Evolutionary conservation across 2,329 filamentous ascomycete genomes (phyloP), one percentile per base, ranked within the genome.

Genomic region (Lachnellula suecica): DNA sequence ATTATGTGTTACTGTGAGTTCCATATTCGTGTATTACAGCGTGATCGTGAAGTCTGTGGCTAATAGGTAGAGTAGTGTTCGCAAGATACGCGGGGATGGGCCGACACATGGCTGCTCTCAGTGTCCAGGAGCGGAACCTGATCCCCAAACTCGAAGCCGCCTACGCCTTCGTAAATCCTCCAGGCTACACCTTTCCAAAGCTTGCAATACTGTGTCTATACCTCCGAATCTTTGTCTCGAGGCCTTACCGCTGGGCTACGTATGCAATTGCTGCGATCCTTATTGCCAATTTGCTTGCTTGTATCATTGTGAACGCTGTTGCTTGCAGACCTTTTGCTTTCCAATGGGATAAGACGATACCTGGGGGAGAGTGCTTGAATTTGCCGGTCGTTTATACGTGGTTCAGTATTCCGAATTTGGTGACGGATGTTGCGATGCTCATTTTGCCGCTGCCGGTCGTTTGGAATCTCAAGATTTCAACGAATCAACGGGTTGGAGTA

Each of bases 191-290:
- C 2, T 27, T 52, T 13, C 50, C 50, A 5, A 52, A 37, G 23
- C 31, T 52, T 3, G 37, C 44, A 11, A 52, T 52, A 7, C n/a
- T 47, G 17, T 52, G 50, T 40, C 24, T 52, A 22, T 52, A 52
- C 29, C 50, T 48, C 11, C 50, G 50, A 40, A 27, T 52, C 11
- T 52, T 52, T 27, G 15, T 25, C 4, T 20, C 22, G 17, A 52
- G 44, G 22, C 9, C 23, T 3, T 52, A 43, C 22, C 50, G 50
- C 17, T 52, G 41, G 40, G 44, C 25, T 9, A 29, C 40, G 15
- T 49, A 40, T 20, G 5, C 19, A 9, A 49, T 49, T 24, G 46
- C 15, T 4, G 34, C 8, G 3, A 20, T 49, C 2, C 38, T 53
- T 5, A 41, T 45, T 19, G 5, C 19, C 5, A 25, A 22, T 9